phyloP scores from a whole-genome alignment of 495 filamentous ascomycete genomes.

The Aspergillus ellipticus region DNA sequence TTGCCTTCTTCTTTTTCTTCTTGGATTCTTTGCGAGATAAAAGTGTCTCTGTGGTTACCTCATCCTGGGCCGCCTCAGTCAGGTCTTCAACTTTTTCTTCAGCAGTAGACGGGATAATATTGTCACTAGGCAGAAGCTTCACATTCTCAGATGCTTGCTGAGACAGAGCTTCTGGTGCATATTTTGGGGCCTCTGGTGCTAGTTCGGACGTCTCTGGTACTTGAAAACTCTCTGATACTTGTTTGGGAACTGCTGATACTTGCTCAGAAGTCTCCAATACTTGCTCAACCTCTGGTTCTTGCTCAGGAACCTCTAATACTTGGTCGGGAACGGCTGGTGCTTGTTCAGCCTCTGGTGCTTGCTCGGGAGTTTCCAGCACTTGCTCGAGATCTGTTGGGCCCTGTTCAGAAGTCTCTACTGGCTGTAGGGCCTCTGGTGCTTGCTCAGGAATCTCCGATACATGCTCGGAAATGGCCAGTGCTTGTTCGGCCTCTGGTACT shows the following conservation, averaged over 20 bases:
- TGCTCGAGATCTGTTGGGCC: no score
- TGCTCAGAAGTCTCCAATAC: not conserved
- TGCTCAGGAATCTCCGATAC: no score
- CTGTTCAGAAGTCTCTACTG: not conserved
- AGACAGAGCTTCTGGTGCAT: not conserved
- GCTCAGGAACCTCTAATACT: not conserved
- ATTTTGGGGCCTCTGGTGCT: not conserved
- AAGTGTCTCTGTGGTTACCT: not conserved
- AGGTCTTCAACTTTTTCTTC: slow-evolving; percentile 2
- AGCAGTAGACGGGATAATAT: not conserved
- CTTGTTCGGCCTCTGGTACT: no score
- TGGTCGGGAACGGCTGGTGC: not conserved
- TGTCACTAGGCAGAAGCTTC: not conserved
- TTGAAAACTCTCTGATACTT: no score
- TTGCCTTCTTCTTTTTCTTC: slow-evolving; percentile 30
- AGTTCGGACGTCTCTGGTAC: not conserved
- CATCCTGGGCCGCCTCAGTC: slow-evolving; percentile 8
- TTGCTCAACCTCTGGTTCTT: slow-evolving; percentile 5
- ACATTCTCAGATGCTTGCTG: not conserved
- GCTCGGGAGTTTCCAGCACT: not conserved
- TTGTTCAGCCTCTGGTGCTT: not conserved
- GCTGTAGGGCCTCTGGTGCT: not conserved
- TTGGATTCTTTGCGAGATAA: slow-evolving; percentile 22
- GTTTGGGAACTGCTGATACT: no score
- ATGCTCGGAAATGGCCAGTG: no score